Evolutionary conservation across 805 yeast genomes (phyloP), one percentile per base, ranked within the genome.

Genomic region (Clavispora vitiphila): DNA sequence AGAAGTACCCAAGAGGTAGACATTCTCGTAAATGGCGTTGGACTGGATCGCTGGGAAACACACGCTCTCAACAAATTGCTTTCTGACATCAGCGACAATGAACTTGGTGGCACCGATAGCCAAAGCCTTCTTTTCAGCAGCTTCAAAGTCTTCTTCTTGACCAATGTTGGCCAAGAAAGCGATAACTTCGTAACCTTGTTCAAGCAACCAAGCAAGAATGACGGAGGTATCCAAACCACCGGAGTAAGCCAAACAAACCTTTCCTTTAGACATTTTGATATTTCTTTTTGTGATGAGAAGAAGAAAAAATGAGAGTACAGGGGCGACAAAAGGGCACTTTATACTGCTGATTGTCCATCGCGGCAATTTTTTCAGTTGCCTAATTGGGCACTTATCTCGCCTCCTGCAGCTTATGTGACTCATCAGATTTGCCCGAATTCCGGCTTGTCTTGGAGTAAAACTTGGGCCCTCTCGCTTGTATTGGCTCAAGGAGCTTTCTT

Each of bases 151-250:
- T 76, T 93, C 99, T 75, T 93, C 99, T 76, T 93, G 99, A 57
- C 99, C 99, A 57, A 93, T 90, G 71, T 93, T 84, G 62, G 99
- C 99, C 83, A 93, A 80, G 76, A 93, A 93, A 43, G 97, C 97
- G 62, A 93, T 83, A 45, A 93, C 99, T 71, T 93, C 99, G 70
- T 91, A 93, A 50, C 97, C 99, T 72, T 93, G 80, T 68, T 93
- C 99, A 53, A 93, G 77, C 66, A 93, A 80, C 99, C 99, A 93
- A 37, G 99, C 99, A 54, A 93, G 81, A 60, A 93, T 93, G 49
- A 93, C 86, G 21, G 97, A 90, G 77, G 99, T 93, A 65, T 93
- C 99, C 59, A 93, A 79, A 74, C 99, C 99, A 60, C 99, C 99
- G 39, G 98, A 93, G 76, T 93, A 93, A 42, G 99, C 99, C 66